These are phyloP conservation scores for Pyrus bretschneideri DNA, from an alignment of 306 rosid genomes.

Conservation along the genomic window DNA sequence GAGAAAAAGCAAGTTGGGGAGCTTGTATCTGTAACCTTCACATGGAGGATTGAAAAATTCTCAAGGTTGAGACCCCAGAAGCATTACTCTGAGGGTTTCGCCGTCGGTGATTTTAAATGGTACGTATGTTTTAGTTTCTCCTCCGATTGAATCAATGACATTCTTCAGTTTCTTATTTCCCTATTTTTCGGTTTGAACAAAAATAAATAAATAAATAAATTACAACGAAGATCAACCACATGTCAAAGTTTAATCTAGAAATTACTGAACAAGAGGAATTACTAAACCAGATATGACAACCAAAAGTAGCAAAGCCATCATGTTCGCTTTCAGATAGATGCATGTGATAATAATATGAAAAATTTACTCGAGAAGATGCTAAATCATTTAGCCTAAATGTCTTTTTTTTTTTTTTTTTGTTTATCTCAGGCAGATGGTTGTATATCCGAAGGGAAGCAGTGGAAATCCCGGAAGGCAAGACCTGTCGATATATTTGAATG, in stretches of 20 bases:
- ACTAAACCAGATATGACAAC: no score
- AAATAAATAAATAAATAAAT: no score
- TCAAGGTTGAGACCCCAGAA: neutral
- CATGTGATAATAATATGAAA: no score
- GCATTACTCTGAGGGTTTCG: constrained; percentile 2
- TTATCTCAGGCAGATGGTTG: neutral
- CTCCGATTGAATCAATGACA: neutral
- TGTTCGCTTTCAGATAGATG: no score
- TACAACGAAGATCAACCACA: no score
- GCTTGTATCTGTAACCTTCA: neutral
- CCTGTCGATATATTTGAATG: constrained; percentile 12
- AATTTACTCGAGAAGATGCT: no score
- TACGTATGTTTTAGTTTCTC: neutral
- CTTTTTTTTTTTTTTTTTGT: neutral
- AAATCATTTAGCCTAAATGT: no score
- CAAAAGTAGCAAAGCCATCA: no score
- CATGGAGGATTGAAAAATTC: constrained; percentile 9
- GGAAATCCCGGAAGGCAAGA: neutral
- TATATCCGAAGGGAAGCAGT: constrained; percentile 12
- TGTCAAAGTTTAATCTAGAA: no score
- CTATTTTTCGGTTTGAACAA: no score
- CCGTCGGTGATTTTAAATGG: constrained; percentile 11
- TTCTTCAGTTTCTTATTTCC: neutral
- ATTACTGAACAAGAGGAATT: no score
- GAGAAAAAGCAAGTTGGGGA: neutral